These are phyloP conservation scores for Beauveria asiatica DNA, from an alignment of 2,329 filamentous ascomycete species.

Conservation along the genomic window DNA sequence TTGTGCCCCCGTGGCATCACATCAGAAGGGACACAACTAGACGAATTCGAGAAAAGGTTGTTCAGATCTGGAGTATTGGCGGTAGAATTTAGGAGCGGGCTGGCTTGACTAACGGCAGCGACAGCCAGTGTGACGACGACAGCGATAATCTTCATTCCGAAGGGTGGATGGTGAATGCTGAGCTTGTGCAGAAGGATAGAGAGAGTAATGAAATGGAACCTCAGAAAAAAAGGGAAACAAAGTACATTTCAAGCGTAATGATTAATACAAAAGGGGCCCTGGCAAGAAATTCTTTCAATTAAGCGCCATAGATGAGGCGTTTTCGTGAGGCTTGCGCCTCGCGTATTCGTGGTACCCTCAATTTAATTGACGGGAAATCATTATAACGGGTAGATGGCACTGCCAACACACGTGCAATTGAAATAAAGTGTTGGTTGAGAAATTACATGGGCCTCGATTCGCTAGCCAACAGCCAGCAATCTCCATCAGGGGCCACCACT, in stretches of 20 bases:
- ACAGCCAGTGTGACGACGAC: background rate
- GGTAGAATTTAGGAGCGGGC: background rate
- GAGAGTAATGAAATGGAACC: background rate
- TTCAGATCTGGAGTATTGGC: no score
- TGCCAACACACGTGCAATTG: background rate
- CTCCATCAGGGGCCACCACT: background rate
- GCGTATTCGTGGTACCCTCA: no score
- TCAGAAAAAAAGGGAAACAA: background rate
- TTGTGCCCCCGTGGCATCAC: background rate
- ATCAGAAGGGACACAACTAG: no score
- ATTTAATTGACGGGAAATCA: no score
- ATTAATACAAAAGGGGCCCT: no score
- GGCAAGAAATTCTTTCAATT: no score
- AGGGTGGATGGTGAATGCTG: background rate
- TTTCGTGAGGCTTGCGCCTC: no score
- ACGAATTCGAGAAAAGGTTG: background rate
- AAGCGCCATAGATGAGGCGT: no score
- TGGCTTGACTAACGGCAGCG: background rate
- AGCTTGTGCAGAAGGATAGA: background rate
- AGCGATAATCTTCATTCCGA: background rate
- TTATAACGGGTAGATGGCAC: background rate
- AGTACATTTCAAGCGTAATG: background rate
- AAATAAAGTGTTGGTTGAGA: background rate
- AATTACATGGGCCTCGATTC: background rate
- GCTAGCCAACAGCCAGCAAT: background rate